Conservation (phyloP, 352 stramenopile species). For the Phytopythium litorale region DNA sequence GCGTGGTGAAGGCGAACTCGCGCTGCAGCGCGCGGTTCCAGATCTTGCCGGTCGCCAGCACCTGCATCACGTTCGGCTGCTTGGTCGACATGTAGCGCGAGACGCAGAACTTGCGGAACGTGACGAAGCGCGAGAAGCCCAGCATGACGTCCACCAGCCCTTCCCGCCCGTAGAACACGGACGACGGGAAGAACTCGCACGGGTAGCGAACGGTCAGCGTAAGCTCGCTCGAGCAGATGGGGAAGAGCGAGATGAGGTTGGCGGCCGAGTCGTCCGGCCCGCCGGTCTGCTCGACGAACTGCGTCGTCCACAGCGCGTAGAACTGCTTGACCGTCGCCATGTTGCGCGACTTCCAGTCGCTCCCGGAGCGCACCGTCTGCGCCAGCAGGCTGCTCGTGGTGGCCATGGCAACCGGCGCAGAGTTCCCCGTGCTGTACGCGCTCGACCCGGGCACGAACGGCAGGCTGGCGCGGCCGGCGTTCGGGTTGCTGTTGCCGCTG, state of each 20-base stretch:
- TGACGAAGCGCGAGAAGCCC: conserved; percentile 64
- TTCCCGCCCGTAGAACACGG: conserved; percentile 76
- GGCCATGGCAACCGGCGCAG: conserved; percentile 6
- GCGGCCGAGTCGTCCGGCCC: conserved; percentile 41
- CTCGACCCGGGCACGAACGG: conserved; percentile 19
- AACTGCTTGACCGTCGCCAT: conserved; percentile 81
- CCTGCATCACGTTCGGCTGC: conserved; percentile 76
- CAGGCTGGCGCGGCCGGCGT: conserved; percentile 9
- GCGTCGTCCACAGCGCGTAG: conserved; percentile 73
- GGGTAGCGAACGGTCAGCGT: conserved; percentile 70
- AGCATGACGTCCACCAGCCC: conserved; percentile 78
- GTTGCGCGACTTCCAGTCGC: conserved; percentile 84
- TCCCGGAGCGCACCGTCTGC: conserved; percentile 71
- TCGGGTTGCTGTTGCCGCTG: conserved; percentile 9
- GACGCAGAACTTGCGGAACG: conserved; percentile 70
- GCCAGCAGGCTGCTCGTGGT: conserved; percentile 32
- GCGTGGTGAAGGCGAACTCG: conserved; percentile 80
- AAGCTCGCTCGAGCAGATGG: conserved; percentile 81
- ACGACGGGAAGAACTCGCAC: conserved; percentile 74
- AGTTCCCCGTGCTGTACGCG: conserved; percentile 4
- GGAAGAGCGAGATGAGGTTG: conserved; percentile 73
- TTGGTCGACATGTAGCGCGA: conserved; percentile 76
- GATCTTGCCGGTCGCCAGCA: conserved; percentile 67
- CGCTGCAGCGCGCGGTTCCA: conserved; percentile 79
- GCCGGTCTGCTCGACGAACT: conserved; percentile 62